phyloP scores from a whole-genome alignment of 306 rosid species.

The Purshia tridentata region DNA sequence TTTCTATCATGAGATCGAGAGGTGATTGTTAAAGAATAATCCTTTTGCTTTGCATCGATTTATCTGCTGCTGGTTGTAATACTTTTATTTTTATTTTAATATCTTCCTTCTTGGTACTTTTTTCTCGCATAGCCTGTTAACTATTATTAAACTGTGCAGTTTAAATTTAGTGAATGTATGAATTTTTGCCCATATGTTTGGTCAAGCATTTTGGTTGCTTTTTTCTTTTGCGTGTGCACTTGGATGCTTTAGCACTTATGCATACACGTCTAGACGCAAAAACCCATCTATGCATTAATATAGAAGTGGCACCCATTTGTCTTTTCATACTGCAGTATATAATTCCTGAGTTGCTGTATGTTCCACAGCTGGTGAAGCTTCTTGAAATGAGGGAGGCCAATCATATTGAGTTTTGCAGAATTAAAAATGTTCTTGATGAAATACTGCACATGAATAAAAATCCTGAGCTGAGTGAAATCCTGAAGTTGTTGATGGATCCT shows the following conservation, averaged over 20 bases:
- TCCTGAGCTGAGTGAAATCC: constrained; percentile 63
- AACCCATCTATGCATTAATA: background rate
- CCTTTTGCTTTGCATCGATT: background rate
- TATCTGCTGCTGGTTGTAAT: background rate
- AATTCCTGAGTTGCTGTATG: constrained; percentile 26
- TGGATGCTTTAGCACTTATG: background rate
- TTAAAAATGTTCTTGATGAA: constrained; percentile 84
- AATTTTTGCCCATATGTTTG: background rate
- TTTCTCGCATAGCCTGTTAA: background rate
- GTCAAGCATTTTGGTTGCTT: background rate
- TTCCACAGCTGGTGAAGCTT: constrained; percentile 88
- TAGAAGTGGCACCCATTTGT: background rate
- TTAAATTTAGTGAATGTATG: background rate
- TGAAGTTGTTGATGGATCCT: constrained; percentile 77
- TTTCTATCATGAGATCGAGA: background rate
- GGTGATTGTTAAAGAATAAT: background rate
- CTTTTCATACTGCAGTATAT: background rate
- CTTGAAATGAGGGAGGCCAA: constrained; percentile 94
- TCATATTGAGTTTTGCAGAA: constrained; percentile 89
- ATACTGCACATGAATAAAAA: constrained; percentile 67
- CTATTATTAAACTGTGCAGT: background rate
- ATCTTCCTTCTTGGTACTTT: background rate
- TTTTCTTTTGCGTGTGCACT: background rate
- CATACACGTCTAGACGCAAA: background rate
- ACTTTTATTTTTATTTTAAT: no score